Conservation (phyloP, 257 asterid genomes). For the Fraxinus excelsior region DNA sequence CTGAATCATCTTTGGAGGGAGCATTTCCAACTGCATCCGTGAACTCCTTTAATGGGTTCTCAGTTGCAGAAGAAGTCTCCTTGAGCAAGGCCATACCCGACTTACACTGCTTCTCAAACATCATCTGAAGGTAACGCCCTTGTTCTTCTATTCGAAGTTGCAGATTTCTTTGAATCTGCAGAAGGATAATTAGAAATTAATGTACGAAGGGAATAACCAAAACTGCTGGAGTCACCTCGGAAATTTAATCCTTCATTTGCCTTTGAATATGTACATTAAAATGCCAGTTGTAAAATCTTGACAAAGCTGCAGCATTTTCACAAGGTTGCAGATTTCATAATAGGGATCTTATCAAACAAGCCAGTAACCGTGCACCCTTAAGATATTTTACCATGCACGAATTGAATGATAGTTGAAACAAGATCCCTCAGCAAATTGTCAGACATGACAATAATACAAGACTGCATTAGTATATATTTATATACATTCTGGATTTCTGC, state of each 20-base stretch:
- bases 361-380: background rate
- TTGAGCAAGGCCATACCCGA: constrained; percentile 51
- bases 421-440: background rate
- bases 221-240: constrained; percentile 1
- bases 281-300: background rate
- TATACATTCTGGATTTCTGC: background rate
- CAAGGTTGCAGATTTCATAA: background rate
- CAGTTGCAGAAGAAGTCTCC: constrained; percentile 50
- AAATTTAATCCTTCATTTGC: background rate
- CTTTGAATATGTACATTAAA: constrained; percentile 9
- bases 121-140: constrained; percentile 77
- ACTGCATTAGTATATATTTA: background rate
- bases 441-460: constrained; percentile 1
- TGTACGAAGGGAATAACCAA: constrained; percentile 1
- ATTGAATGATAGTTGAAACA: background rate
- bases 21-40: constrained; percentile 36
- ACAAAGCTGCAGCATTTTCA: constrained; percentile 3
- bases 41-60: constrained; percentile 39
- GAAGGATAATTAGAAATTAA: constrained; percentile 13
- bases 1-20: constrained; percentile 33
- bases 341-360: constrained; percentile 8
- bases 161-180: constrained; percentile 87
- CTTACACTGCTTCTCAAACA: constrained; percentile 89
- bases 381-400: background rate
- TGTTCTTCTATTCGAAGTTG: constrained; percentile 95